Percentiles rank a stretch among this genome's conserved stretches.
Evolutionary conservation across 495 filamentous ascomycete species (phyloP).

Genomic region (Daldinia bambusicola): DNA sequence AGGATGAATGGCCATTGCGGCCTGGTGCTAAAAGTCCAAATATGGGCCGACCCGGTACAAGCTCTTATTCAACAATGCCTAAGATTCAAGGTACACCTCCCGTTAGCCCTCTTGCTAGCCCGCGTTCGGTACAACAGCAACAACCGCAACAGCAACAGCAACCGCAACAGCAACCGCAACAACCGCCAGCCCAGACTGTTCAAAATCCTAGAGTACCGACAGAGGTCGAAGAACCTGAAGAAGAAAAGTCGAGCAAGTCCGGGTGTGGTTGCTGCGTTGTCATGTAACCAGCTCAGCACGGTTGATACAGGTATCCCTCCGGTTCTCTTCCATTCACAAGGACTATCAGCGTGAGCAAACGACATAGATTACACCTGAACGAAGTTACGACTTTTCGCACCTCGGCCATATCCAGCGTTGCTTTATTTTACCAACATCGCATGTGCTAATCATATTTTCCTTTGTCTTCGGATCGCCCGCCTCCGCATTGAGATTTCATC

Average conservation of each 20-base stretch:
- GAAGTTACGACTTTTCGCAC: slow-evolving; percentile 41
- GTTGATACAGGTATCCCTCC: slow-evolving; percentile 16
- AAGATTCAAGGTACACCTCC: slow-evolving; percentile 59
- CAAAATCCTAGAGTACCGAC: slow-evolving; percentile 50
- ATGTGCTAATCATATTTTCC: slow-evolving; percentile 36
- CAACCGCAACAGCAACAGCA: too few relatives aligned
- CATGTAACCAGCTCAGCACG: slow-evolving; percentile 55
- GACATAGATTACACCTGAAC: slow-evolving; percentile 38
- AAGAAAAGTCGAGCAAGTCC: slow-evolving; percentile 49
- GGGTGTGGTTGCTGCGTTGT: slow-evolving; percentile 66
- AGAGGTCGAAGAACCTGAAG: slow-evolving; percentile 48
- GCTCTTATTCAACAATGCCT: slow-evolving; percentile 68
- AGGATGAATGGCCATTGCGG: slow-evolving; percentile 59
- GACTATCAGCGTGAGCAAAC: slow-evolving; percentile 31
- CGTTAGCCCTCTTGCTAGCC: slow-evolving; percentile 53
- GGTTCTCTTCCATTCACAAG: slow-evolving; percentile 24
- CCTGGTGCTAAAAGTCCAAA: slow-evolving; percentile 57
- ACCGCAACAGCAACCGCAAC: neutral
- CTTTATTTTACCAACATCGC: slow-evolving; percentile 36
- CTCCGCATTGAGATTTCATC: slow-evolving; percentile 16
- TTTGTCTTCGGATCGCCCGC: slow-evolving; percentile 39
- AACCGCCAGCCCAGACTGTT: slow-evolving; percentile 38
- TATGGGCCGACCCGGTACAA: slow-evolving; percentile 55
- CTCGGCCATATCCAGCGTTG: slow-evolving; percentile 33
- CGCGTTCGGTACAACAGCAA: slow-evolving; percentile 42